Percentiles rank a stretch among this genome's conserved stretches.
Conservation (phyloP, 2,329 filamentous ascomycete genomes). For the Pseudocercospora fuligena region DNA sequence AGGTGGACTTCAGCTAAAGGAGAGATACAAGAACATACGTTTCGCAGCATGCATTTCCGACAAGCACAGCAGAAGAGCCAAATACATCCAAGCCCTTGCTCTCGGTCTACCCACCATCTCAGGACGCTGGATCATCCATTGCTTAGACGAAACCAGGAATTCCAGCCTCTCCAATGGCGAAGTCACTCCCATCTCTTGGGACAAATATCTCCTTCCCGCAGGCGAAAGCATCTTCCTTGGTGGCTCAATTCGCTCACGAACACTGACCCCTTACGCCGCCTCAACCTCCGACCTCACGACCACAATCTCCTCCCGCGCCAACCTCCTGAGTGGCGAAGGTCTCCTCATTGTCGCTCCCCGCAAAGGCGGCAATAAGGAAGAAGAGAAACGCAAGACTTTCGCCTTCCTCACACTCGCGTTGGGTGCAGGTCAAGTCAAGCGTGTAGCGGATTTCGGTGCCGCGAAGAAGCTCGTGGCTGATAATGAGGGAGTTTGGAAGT, state of each 20-base stretch:
- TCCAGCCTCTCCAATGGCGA: slow-evolving; percentile 44
- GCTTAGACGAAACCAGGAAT: slow-evolving; percentile 52
- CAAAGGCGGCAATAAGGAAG: slow-evolving; percentile 60
- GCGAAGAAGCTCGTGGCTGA: slow-evolving; percentile 65
- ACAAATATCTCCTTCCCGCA: slow-evolving; percentile 80
- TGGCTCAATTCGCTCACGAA: slow-evolving; percentile 76
- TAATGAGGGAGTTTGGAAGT: slow-evolving; percentile 66
- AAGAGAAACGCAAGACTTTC: slow-evolving; percentile 70
- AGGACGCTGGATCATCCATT: slow-evolving; percentile 78
- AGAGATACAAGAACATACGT: slow-evolving; percentile 59
- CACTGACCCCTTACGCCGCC: slow-evolving; percentile 64
- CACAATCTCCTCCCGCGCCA: slow-evolving; percentile 56
- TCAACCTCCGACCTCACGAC: slow-evolving; percentile 61
- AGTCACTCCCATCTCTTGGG: slow-evolving; percentile 70
- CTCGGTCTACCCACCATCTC: slow-evolving; percentile 86
- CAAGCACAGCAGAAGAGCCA: slow-evolving; percentile 80
- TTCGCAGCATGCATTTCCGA: slow-evolving; percentile 89
- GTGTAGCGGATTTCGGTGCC: slow-evolving; percentile 68
- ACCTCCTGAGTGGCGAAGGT: slow-evolving; percentile 59
- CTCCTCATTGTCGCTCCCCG: slow-evolving; percentile 70
- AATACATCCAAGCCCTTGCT: slow-evolving; percentile 93
- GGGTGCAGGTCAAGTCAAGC: slow-evolving; percentile 69
- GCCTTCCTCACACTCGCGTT: slow-evolving; percentile 80
- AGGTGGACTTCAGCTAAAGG: slow-evolving; percentile 52
- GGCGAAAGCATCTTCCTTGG: slow-evolving; percentile 78